These are phyloP conservation scores for Paraphaeosphaeria minitans DNA, from an alignment of 2,329 filamentous ascomycete species.

Conservation along the genomic window DNA sequence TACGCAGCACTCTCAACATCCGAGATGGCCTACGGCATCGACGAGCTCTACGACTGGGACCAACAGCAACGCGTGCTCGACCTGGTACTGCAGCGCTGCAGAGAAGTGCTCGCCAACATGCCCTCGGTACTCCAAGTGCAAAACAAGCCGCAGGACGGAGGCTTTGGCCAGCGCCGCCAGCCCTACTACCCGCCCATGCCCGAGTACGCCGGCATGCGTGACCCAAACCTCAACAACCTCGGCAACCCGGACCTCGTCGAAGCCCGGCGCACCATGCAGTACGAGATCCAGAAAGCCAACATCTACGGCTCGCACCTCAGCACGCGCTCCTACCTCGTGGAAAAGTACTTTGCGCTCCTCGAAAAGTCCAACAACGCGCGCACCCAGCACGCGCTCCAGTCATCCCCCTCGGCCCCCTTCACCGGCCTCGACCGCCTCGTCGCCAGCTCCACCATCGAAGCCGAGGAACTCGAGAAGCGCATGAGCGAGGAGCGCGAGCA, in stretches of 20 bases:
- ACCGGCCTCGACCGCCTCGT: slow-evolving; percentile 40
- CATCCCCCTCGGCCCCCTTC: slow-evolving; percentile 28
- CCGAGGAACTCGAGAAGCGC: slow-evolving; percentile 61
- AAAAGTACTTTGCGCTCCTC: slow-evolving; percentile 80
- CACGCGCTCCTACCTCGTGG: slow-evolving; percentile 82
- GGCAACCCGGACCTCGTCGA: slow-evolving; percentile 39
- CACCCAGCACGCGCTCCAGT: slow-evolving; percentile 51
- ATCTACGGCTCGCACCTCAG: slow-evolving; percentile 82
- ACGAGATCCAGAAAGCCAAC: slow-evolving; percentile 91
- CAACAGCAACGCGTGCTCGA: slow-evolving; percentile 76
- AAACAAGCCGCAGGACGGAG: slow-evolving; percentile 41
- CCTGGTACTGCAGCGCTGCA: slow-evolving; percentile 72
- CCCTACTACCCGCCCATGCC: slow-evolving; percentile 47
- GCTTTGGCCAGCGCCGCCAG: slow-evolving; percentile 33
- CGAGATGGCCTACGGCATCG: slow-evolving; percentile 81
- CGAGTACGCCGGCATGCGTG: slow-evolving; percentile 38
- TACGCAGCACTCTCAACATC: slow-evolving; percentile 80
- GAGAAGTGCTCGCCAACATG: slow-evolving; percentile 68
- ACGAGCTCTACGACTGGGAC: slow-evolving; percentile 74
- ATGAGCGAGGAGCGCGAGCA: slow-evolving; percentile 78
- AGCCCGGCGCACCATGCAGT: slow-evolving; percentile 63
- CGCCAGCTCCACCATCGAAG: slow-evolving; percentile 19
- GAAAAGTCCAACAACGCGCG: slow-evolving; percentile 62
- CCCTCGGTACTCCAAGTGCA: slow-evolving; percentile 71
- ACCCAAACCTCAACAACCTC: slow-evolving; percentile 29